These are phyloP conservation scores for Penicillium coffeae DNA, from an alignment of 495 filamentous ascomycete species.

Conservation along the genomic window DNA sequence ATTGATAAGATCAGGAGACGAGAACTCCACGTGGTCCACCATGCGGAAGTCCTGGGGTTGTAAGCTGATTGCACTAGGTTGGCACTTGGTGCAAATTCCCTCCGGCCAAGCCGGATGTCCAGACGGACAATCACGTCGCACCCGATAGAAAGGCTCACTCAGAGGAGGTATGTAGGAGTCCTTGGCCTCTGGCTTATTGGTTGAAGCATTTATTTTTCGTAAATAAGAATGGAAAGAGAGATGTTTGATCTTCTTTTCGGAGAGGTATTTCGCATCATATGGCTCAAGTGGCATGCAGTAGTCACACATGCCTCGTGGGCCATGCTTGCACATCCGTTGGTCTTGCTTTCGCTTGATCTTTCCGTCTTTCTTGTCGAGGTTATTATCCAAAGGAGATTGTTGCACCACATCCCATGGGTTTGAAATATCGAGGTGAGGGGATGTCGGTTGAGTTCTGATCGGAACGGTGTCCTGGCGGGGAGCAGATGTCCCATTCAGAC, in stretches of 20 bases:
- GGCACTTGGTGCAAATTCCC: conserved; percentile 98
- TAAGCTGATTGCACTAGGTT: conserved; percentile 93
- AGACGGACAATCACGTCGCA: conserved; percentile 83
- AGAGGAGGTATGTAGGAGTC: conserved; percentile 95
- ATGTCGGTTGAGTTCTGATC: conserved; percentile 53
- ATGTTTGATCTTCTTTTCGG: conserved; percentile 97
- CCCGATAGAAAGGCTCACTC: conserved; percentile 88
- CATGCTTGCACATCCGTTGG: conserved; percentile 88
- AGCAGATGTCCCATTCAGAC: conserved; percentile 75
- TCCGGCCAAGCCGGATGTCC: conserved; percentile 92
- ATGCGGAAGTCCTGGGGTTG: conserved; percentile 94
- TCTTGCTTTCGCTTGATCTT: conserved; percentile 81
- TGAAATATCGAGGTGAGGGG: conserved; percentile 60
- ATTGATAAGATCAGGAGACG: conserved; percentile 75
- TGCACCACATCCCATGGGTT: conserved; percentile 91
- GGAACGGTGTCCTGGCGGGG: conserved; percentile 63
- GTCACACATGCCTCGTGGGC: conserved; percentile 97
- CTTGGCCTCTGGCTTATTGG: conserved; percentile 89
- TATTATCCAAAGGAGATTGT: conserved; percentile 82
- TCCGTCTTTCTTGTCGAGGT: conserved; percentile 83
- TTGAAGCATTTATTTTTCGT: conserved; percentile 89
- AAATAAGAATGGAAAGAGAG: conserved; percentile 93
- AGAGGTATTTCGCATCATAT: conserved; percentile 79
- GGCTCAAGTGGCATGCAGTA: conserved; percentile 98
- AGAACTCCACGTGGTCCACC: conserved; percentile 98